Evolutionary conservation across 306 rosid species (phyloP).

Genomic region (Oemleria cerasiformis): DNA sequence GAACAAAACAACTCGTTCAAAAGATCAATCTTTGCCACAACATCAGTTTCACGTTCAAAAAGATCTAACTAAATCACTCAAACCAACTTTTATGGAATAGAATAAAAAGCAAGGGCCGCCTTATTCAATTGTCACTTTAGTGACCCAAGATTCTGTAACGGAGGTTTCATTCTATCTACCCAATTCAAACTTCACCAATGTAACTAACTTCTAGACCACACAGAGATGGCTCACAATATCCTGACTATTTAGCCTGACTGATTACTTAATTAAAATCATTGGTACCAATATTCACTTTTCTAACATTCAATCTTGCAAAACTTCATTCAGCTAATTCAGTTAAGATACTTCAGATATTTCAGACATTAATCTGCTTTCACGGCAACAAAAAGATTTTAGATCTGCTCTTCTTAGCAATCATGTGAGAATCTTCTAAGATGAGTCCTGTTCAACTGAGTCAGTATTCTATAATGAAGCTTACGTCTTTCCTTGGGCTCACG

Average conservation of each 20-base stretch:
- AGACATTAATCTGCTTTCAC: neutral
- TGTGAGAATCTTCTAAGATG: neutral
- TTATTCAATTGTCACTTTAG: neutral
- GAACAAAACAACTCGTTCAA: neutral
- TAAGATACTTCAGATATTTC: neutral
- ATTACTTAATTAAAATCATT: neutral
- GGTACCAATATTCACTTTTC: neutral
- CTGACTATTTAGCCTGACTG: too few species aligned
- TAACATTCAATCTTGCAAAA: neutral
- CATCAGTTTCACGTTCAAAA: neutral
- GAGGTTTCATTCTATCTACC: neutral
- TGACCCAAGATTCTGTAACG: neutral
- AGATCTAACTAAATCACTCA: neutral
- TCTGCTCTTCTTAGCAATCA: neutral
- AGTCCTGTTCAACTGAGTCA: neutral
- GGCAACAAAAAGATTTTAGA: neutral
- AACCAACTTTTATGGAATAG: neutral
- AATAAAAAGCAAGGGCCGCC: neutral
- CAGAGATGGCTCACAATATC: neutral
- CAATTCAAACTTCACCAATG: neutral
- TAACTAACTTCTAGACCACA: neutral
- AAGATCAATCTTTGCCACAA: neutral
- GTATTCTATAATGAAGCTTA: neutral
- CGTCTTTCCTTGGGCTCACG: neutral
- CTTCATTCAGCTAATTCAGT: neutral